Percentiles rank a stretch among this genome's conserved stretches.
phyloP scores from a whole-genome alignment of 176 grass and related monocot genomes.

The Oryza officinalis region DNA sequence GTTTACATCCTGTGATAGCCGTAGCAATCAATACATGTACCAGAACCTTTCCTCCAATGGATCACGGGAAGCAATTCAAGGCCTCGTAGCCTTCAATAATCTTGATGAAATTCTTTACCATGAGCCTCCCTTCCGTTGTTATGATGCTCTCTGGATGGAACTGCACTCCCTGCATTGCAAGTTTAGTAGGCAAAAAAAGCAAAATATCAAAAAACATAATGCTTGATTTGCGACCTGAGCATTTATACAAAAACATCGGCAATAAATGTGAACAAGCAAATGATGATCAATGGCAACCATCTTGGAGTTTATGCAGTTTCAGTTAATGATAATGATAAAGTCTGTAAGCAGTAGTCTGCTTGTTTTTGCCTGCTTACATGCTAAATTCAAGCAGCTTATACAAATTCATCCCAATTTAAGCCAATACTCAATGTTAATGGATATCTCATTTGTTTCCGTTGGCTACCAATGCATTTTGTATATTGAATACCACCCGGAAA shows the following conservation, averaged over 20 bases:
- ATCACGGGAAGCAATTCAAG: conserved; percentile 37
- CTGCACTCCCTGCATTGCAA: conserved; percentile 48
- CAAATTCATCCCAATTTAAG: not conserved
- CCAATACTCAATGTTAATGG: not conserved
- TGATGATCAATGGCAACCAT: not conserved
- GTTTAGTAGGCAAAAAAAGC: not conserved
- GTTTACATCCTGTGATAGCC: not conserved
- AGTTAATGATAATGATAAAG: not conserved
- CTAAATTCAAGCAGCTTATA: not conserved
- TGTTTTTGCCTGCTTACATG: not conserved
- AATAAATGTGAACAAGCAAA: not conserved
- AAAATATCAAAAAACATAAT: not conserved
- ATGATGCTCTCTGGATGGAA: conserved; percentile 68
- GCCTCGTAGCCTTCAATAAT: conserved; percentile 45
- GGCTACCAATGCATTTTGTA: not conserved
- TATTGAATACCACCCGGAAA: not conserved
- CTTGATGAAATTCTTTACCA: conserved; percentile 52
- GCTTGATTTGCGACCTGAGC: not conserved
- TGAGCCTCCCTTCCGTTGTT: conserved; percentile 46
- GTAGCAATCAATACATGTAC: not conserved
- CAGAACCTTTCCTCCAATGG: not conserved
- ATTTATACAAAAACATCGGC: not conserved
- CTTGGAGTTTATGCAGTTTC: not conserved
- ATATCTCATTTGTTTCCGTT: not conserved
- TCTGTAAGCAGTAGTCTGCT: not conserved